Base-by-base conservation (phyloP, 139 green algal species). In the Coelastrella sp. region DNA sequence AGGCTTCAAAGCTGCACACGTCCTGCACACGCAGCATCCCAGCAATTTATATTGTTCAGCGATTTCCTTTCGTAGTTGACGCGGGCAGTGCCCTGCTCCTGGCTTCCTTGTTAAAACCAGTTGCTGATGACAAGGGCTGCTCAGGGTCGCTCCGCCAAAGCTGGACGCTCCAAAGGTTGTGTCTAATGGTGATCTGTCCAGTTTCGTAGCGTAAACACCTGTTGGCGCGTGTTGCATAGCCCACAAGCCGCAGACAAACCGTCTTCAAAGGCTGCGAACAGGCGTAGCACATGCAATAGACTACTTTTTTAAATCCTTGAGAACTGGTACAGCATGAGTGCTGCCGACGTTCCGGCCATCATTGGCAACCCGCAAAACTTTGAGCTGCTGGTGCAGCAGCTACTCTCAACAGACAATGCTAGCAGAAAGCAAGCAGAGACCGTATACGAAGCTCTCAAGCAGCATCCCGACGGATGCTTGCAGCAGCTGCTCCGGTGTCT, bases 401-500 rank as follows among this genome's bases (percentile, higher is more conserved):
- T 99, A 10, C 94, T 98, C 91, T 95, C 92, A 16, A 89, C 96
- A 3, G 92, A 98, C 60, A 99, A 99, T 86, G 94, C 95, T 4
- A 78, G 80, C 47, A 88, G 97, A 7, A 95, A 94, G 54, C 64
- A 90, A 57, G 97, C 96, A 14, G 97, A 99, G 85, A 73, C 74
- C 0, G n/a, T 98, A 3, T 98, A 98, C 57, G 90, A 95, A 3
- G 76, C 94, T 57, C 75, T 97, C 5, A 97, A 98, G 87, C 92
- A 96, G 85, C 90, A 96, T 19, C 92, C 95, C 11, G 96, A 98
- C 85, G 88, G 92, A 0, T 96, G 93, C 75, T 90, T 94, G 4
- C 60, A 71, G 19, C 95, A 94, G 64, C 92, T 99, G 13, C 79
- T 98, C 14, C 66, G 79, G 0, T 91, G 93, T 8, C 83, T 99